Percentiles rank a stretch among this genome's conserved stretches.
Evolutionary conservation across 768 basidiomycete species (phyloP).

Genomic region (Termitomyces sp.): DNA sequence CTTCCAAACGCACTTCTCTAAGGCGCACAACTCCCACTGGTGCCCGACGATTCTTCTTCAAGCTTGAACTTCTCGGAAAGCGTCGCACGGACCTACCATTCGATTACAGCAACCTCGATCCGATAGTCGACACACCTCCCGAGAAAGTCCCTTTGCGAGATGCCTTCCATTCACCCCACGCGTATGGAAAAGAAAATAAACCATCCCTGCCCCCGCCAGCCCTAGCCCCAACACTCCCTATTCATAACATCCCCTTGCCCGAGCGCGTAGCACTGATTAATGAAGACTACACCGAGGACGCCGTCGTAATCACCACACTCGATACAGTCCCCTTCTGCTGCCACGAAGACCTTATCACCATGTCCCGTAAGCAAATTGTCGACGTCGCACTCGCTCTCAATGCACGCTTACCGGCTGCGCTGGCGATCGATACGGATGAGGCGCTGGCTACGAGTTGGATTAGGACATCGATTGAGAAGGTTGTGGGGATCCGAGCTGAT

Average conservation of each 20-base stretch:
- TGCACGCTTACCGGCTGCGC: constrained; percentile 44
- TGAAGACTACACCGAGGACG: constrained; percentile 48
- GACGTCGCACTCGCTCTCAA: constrained; percentile 55
- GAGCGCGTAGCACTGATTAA: constrained; percentile 58
- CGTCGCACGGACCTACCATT: constrained; percentile 2
- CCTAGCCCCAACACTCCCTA: not conserved
- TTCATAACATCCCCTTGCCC: not conserved
- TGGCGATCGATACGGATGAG: constrained; percentile 46
- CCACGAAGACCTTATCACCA: constrained; percentile 67
- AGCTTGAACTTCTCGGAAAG: constrained; percentile 29
- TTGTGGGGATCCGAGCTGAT: constrained; percentile 52
- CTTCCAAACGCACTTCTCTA: not conserved
- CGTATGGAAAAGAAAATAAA: constrained; percentile 1
- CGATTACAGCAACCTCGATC: constrained; percentile 19
- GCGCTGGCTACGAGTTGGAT: constrained; percentile 40
- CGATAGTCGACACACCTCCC: constrained; percentile 23
- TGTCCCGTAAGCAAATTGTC: constrained; percentile 53
- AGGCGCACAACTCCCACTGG: constrained; percentile 10
- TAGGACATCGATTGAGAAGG: constrained; percentile 50
- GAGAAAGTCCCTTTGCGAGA: not conserved
- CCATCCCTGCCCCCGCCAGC: not conserved
- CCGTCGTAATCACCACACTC: constrained; percentile 62
- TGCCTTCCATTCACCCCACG: not conserved
- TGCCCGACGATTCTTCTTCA: constrained; percentile 39
- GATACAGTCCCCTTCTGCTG: constrained; percentile 63